phyloP scores from a whole-genome alignment of 2,329 filamentous ascomycete genomes.

The Ophiostoma himal-ulmi region DNA sequence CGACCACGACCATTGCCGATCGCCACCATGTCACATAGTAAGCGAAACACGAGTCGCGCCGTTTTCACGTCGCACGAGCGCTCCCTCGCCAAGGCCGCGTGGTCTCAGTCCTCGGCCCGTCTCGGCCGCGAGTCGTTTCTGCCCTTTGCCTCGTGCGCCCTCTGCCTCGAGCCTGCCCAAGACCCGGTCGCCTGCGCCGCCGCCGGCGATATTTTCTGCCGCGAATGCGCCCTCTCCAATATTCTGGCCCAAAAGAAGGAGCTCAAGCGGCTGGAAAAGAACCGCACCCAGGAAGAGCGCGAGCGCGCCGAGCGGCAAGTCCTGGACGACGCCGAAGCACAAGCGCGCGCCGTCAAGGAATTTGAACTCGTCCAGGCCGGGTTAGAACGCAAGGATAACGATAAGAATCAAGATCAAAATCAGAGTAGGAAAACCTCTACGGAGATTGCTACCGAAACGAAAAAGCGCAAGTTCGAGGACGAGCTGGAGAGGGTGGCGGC shows the following conservation, averaged over 20 bases:
- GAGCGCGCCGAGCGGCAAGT: conserved; percentile 57
- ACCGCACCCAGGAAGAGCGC: conserved; percentile 53
- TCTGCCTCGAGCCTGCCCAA: conserved; percentile 76
- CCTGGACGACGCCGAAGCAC: conserved; percentile 62
- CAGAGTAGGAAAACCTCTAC: background rate
- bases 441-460: conserved; percentile 32
- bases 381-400: conserved; percentile 33
- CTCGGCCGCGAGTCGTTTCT: conserved; percentile 87
- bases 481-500: conserved; percentile 65
- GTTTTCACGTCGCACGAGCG: conserved; percentile 95
- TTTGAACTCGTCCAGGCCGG: conserved; percentile 84
- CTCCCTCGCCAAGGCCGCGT: conserved; percentile 70
- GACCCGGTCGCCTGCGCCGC: conserved; percentile 77
- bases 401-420: background rate
- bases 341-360: conserved; percentile 64
- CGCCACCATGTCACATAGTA: conserved; percentile 40
- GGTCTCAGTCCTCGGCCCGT: conserved; percentile 76
- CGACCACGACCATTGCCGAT: background rate
- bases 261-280: conserved; percentile 71
- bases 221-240: conserved; percentile 86
- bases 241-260: conserved; percentile 89
- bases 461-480: conserved; percentile 73
- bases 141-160: conserved; percentile 78
- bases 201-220: conserved; percentile 86
- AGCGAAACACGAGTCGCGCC: conserved; percentile 84